Evolutionary conservation across 495 filamentous ascomycete genomes (phyloP).

Genomic region (Neurospora sp.): DNA sequence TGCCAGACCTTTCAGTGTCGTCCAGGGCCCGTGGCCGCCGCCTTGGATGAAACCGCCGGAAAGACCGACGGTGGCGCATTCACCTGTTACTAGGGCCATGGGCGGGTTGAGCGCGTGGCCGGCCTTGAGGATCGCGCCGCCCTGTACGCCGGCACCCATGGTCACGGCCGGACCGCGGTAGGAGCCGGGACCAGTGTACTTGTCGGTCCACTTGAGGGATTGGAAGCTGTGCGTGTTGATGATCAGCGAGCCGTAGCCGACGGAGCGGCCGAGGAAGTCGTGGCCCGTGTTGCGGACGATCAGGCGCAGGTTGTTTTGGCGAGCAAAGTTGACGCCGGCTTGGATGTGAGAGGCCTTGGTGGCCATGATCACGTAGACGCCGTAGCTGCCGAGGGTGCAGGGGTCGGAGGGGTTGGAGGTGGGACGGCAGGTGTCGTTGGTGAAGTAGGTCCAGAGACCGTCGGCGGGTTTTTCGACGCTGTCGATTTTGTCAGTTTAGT

Average conservation of each 20-base stretch:
- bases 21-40: slow-evolving; percentile 52
- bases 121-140: slow-evolving; percentile 31
- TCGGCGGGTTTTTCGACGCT: slow-evolving; percentile 20
- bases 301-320: slow-evolving; percentile 44
- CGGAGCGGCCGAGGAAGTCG: slow-evolving; percentile 43
- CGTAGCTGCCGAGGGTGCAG: slow-evolving; percentile 52
- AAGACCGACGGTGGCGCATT: slow-evolving; percentile 39
- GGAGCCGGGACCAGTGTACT: slow-evolving; percentile 26
- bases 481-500: slow-evolving; percentile 1
- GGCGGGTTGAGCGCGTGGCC: slow-evolving; percentile 31
- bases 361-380: slow-evolving; percentile 35
- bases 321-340: slow-evolving; percentile 42
- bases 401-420: slow-evolving; percentile 31
- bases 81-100: slow-evolving; percentile 38
- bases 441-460: slow-evolving; percentile 27
- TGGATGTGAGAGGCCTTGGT: slow-evolving; percentile 29
- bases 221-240: slow-evolving; percentile 57
- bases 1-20: slow-evolving; percentile 45
- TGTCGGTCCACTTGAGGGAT: slow-evolving; percentile 28
- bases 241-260: slow-evolving; percentile 44
- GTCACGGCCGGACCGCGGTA: slow-evolving; percentile 32
- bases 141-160: slow-evolving; percentile 49
- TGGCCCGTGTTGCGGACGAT: slow-evolving; percentile 55
- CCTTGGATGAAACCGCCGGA: slow-evolving; percentile 47
- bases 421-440: slow-evolving; percentile 35